Conservation (phyloP, 1,139 yeast genomes). For the Yarrowia galli region DNA sequence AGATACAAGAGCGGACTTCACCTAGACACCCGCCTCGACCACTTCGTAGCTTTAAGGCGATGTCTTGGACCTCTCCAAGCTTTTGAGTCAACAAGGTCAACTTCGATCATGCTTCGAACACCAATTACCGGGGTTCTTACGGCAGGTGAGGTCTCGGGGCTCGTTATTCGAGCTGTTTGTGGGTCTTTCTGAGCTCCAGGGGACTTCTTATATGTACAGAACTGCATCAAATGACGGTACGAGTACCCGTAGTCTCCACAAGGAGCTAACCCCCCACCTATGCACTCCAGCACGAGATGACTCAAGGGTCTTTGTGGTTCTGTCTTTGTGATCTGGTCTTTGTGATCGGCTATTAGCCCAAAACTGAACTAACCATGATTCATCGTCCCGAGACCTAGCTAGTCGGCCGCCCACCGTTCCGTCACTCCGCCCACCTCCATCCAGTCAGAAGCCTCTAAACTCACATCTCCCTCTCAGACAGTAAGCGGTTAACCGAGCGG, state of each 20-base stretch:
- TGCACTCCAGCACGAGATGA: no score
- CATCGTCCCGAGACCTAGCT: neutral
- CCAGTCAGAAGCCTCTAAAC: neutral
- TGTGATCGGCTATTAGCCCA: no score
- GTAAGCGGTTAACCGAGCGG: neutral
- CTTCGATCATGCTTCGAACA: neutral
- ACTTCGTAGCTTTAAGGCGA: neutral
- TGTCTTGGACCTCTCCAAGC: neutral
- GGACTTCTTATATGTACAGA: neutral
- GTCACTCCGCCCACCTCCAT: neutral
- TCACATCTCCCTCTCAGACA: neutral
- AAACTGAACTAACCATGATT: no score
- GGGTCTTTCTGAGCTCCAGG: neutral
- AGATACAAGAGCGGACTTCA: no score
- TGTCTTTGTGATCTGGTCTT: no score
- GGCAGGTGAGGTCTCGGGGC: no score
- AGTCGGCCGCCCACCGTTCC: neutral
- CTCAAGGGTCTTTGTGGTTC: no score
- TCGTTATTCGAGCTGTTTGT: conserved; percentile 7
- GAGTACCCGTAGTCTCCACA: neutral
- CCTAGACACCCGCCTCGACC: no score
- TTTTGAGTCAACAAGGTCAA: neutral
- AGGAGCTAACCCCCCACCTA: no score
- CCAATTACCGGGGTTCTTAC: neutral
- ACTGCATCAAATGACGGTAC: neutral